Evolutionary conservation across 306 rosid species (phyloP).

Genomic region (Argentina anserina): DNA sequence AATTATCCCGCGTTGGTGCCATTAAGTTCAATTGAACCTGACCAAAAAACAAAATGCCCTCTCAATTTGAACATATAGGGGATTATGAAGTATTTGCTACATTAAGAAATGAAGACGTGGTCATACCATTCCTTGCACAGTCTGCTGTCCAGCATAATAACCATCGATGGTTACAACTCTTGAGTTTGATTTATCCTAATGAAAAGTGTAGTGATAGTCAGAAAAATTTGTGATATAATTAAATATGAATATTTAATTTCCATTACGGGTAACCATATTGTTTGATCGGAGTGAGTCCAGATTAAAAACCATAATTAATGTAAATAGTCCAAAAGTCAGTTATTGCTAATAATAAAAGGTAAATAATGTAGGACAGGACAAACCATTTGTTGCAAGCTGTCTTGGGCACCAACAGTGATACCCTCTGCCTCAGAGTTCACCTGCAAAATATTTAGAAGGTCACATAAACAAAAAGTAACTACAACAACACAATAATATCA

Average conservation of each 20-base stretch:
- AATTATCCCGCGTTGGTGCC: constrained; percentile 94
- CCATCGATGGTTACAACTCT: constrained; percentile 83
- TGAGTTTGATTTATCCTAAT: constrained; percentile 75
- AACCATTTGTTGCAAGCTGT: constrained; percentile 94
- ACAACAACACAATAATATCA: constrained; percentile 3
- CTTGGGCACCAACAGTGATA: constrained; percentile 75
- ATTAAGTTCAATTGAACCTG: constrained; percentile 81
- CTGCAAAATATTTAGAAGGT: constrained; percentile 46
- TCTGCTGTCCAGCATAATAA: constrained; percentile 74
- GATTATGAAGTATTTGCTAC: neutral
- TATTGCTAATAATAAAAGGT: constrained; percentile 5
- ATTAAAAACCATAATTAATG: neutral
- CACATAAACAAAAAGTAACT: constrained; percentile 15
- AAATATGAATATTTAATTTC: no score
- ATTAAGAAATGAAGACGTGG: constrained; percentile 19
- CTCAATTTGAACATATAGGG: neutral
- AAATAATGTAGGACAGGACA: constrained; percentile 33
- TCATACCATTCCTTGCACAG: constrained; percentile 90
- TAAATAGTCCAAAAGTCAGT: neutral
- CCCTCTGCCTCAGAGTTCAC: constrained; percentile 70
- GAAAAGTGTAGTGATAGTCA: neutral
- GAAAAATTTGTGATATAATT: neutral
- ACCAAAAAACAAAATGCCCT: constrained; percentile 11
- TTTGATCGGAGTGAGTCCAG: neutral
- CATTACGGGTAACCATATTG: neutral